A percentile compares a stretch with the other conserved stretches of the same genome.
phyloP scores from a whole-genome alignment of 495 filamentous ascomycete genomes.

The Corynascus novoguineensis region DNA sequence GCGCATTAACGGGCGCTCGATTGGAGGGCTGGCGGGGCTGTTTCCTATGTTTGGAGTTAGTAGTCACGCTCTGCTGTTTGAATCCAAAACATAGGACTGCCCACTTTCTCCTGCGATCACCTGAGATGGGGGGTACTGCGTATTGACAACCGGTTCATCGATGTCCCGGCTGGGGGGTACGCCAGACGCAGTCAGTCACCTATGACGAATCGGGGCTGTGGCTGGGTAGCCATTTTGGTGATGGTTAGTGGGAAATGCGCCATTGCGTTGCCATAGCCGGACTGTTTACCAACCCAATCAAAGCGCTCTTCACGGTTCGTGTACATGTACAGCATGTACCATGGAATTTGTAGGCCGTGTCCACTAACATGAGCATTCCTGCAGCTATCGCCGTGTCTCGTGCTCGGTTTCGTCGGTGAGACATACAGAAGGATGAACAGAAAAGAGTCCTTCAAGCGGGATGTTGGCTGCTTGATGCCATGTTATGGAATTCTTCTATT shows the following conservation, averaged over 20 bases:
- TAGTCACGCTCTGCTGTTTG: neutral
- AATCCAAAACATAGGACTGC: constrained; percentile 4
- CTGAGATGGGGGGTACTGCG: too few relatives aligned
- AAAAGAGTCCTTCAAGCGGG: neutral
- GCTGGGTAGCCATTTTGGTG: neutral
- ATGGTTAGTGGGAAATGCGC: neutral
- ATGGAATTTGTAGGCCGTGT: too few relatives aligned
- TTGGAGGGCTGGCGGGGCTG: constrained; percentile 4
- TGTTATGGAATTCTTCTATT: neutral
- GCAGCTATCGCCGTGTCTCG: neutral
- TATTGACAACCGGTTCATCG: neutral
- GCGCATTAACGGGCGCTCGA: constrained; percentile 10
- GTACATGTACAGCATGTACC: too few relatives aligned
- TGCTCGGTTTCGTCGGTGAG: constrained; percentile 17
- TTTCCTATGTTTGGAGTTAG: constrained; percentile 13
- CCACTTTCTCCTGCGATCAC: neutral
- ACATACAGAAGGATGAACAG: constrained; percentile 11
- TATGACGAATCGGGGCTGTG: neutral
- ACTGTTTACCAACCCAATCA: constrained; percentile 11
- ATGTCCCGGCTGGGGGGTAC: too few relatives aligned
- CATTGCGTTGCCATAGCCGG: constrained; percentile 9
- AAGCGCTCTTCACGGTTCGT: neutral
- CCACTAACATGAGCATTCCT: constrained; percentile 11
- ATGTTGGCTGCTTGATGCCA: neutral
- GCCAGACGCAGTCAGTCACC: too few relatives aligned